Base-by-base conservation (phyloP, 1,284 basidiomycete species). In the Ceratobasidium sp. region DNA sequence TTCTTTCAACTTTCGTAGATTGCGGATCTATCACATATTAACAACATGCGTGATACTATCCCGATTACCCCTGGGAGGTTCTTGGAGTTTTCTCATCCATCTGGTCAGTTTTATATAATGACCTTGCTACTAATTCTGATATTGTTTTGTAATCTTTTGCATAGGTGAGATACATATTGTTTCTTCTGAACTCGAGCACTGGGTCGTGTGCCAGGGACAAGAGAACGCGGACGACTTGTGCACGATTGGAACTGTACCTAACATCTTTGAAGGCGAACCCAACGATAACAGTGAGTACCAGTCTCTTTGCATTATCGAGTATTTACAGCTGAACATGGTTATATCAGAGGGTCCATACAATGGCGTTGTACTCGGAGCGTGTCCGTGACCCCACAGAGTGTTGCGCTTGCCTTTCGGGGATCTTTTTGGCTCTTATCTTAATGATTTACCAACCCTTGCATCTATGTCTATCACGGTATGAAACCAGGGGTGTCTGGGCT, bases 11-110 rank as follows among this genome's bases (percentile, higher is more conserved):
- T 3, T 59, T 64, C 38, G 18, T 69, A 79, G 50, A 79, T 82
- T 30, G 77, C 80, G 8, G 80, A 81, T 7, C 70, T 89, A 52
- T 86, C 86, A 18, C 89, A 86, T 66, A 84, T 91, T 60, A 90
- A 87, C 79, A 89, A 91, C 81, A 81, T 86, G 84, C 79, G 80
- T 41, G 68, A 70, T 23, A 38, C 41, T n/a, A 38, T 70, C 6
- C 68, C 68, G 5, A 70, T 70, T 18, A 12, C 54, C 33, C 68
- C 68, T 16, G 68, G 68, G 18, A 50, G 50, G 4, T 12, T 16
- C 20, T 20, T 70, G 16, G 68, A 52, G 8, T 70, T 57, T 33
- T 30, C 68, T 23, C 68, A 70, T 41, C 12, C 68, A 20, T 70
- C 68, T n/a, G 59, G 59, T 60, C 16, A 35, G 35, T 57, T 10